Percentiles rank a stretch among this genome's conserved stretches.
phyloP scores from a whole-genome alignment of 176 grass and related monocot species.

The Bolboschoenus planiculmis region DNA sequence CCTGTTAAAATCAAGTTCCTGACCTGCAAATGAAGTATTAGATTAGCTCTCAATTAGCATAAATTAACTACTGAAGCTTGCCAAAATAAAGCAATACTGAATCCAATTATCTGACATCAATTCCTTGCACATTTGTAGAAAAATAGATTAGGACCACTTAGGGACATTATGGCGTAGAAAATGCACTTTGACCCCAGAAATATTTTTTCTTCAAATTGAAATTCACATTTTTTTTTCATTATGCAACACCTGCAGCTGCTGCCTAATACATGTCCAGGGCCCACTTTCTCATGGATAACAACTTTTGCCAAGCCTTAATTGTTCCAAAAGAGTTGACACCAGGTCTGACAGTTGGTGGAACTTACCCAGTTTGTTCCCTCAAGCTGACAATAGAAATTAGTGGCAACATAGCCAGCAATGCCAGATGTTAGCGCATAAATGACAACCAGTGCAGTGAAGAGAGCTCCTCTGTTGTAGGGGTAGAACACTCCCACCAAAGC shows the following conservation, averaged over 20 bases:
- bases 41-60: constrained; percentile 12
- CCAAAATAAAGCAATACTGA: constrained; percentile 3
- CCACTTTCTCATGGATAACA: no score
- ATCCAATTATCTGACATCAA: neutral
- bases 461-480: constrained; percentile 86
- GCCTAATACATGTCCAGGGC: no score
- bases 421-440: constrained; percentile 91
- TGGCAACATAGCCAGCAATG: constrained; percentile 86
- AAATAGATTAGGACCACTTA: neutral
- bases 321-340: neutral
- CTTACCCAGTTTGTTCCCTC: constrained; percentile 92
- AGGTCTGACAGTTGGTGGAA: neutral
- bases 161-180: no score
- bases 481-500: constrained; percentile 89
- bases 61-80: neutral
- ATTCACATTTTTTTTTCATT: no score
- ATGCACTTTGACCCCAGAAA: no score
- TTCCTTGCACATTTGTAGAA: neutral
- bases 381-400: constrained; percentile 82
- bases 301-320: no score
- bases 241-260: no score
- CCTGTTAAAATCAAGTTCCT: constrained; percentile 89
- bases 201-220: no score
- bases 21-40: constrained; percentile 49
- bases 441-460: constrained; percentile 95